Evolutionary conservation across 2,329 filamentous ascomycete species (phyloP).

Genomic region (Fusarium secorum): DNA sequence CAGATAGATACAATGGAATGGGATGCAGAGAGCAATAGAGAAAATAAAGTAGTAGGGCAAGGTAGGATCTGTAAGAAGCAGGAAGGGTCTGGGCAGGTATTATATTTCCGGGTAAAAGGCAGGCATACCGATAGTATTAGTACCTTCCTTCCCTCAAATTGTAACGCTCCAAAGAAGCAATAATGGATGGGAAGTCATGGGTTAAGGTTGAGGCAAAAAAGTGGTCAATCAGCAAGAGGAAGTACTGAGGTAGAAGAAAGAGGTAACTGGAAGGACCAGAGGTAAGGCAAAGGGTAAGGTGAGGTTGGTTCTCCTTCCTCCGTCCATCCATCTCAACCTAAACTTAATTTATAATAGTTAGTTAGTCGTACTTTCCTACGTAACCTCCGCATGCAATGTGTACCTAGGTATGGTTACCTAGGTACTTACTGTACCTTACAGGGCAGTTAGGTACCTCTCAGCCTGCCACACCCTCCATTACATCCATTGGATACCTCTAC

Average conservation of each 20-base stretch:
- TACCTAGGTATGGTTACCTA: neutral
- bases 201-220: conserved; percentile 13
- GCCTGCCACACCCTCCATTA: neutral
- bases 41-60: neutral
- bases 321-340: neutral
- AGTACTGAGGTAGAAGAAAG: neutral
- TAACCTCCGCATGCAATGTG: neutral
- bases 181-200: conserved; percentile 15
- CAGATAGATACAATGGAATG: neutral
- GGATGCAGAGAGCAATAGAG: neutral
- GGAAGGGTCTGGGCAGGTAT: conserved; percentile 10
- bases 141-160: neutral
- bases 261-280: neutral
- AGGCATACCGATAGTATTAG: neutral
- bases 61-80: neutral
- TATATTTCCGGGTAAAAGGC: conserved; percentile 11
- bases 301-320: conserved; percentile 13
- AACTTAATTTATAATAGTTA: conserved; percentile 22
- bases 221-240: neutral
- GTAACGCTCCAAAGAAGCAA: conserved; percentile 13
- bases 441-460: neutral
- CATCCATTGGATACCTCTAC: neutral
- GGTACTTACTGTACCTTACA: neutral
- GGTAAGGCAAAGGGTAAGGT: neutral
- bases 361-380: neutral